phyloP scores from a whole-genome alignment of 1,284 basidiomycete genomes.

The Boletus smithii region DNA sequence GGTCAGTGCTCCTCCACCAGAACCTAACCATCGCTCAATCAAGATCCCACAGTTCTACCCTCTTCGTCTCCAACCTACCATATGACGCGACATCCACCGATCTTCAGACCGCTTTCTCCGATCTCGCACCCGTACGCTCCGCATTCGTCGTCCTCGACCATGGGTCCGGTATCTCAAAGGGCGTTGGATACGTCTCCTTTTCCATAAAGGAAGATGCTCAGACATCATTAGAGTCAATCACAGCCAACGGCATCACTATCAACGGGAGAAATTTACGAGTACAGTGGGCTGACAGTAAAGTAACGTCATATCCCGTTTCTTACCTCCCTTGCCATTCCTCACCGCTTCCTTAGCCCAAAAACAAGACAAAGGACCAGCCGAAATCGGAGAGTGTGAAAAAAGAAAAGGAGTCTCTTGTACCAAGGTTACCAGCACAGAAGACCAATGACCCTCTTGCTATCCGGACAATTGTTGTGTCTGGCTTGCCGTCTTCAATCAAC shows the following conservation, averaged over 20 bases:
- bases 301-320: conserved; percentile 27
- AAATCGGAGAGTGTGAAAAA: conserved; percentile 31
- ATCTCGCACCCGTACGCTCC: conserved; percentile 89
- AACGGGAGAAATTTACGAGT: conserved; percentile 71
- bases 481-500: conserved; percentile 66
- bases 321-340: neutral
- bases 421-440: conserved; percentile 34
- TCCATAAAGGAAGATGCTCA: conserved; percentile 88
- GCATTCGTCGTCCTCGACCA: conserved; percentile 91
- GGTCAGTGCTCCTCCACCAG: too few species aligned
- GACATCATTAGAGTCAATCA: conserved; percentile 61
- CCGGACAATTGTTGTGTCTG: conserved; percentile 76
- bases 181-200: conserved; percentile 97
- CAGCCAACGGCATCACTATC: conserved; percentile 52
- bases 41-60: conserved; percentile 60
- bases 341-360: conserved; percentile 35
- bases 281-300: conserved; percentile 79
- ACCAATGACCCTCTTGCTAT: conserved; percentile 73
- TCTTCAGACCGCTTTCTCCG: conserved; percentile 90
- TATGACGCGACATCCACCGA: conserved; percentile 89
- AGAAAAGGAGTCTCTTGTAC: conserved; percentile 33
- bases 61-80: conserved; percentile 83
- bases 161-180: conserved; percentile 83
- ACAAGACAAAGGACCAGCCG: conserved; percentile 38
- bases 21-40: too few species aligned